Conservation (phyloP, 495 filamentous ascomycete genomes). For the Pseudoneurospora amorphoporcata region DNA sequence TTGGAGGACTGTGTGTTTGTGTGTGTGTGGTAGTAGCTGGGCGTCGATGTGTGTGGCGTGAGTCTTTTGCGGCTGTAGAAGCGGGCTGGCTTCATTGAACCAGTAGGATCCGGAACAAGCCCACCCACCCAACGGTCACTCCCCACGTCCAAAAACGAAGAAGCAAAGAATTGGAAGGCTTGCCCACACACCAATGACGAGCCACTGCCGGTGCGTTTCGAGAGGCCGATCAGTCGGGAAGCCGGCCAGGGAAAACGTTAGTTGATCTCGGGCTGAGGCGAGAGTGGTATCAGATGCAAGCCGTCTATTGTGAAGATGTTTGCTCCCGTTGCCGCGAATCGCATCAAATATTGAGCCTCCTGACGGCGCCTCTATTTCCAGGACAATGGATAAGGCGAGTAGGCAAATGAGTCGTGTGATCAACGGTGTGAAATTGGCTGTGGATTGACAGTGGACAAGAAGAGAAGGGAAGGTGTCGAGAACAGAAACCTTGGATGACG, state of each 20-base stretch:
- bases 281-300: background rate
- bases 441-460: background rate
- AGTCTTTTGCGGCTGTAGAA: constrained; percentile 10
- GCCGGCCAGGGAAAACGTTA: background rate
- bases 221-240: background rate
- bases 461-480: background rate
- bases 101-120: background rate
- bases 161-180: background rate
- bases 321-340: background rate
- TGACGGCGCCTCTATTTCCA: background rate
- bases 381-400: background rate
- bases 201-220: background rate
- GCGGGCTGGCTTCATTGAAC: background rate
- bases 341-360: background rate
- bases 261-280: background rate
- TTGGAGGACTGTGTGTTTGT: background rate
- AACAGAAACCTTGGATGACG: background rate
- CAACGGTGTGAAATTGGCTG: background rate
- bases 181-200: background rate
- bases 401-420: background rate
- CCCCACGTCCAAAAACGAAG: background rate
- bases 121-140: background rate
- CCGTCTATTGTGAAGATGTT: background rate
- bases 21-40: background rate
- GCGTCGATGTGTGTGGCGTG: constrained; percentile 4